Evolutionary conservation across 805 yeast genomes (phyloP).

Genomic region (Henningerozyma blattae): DNA sequence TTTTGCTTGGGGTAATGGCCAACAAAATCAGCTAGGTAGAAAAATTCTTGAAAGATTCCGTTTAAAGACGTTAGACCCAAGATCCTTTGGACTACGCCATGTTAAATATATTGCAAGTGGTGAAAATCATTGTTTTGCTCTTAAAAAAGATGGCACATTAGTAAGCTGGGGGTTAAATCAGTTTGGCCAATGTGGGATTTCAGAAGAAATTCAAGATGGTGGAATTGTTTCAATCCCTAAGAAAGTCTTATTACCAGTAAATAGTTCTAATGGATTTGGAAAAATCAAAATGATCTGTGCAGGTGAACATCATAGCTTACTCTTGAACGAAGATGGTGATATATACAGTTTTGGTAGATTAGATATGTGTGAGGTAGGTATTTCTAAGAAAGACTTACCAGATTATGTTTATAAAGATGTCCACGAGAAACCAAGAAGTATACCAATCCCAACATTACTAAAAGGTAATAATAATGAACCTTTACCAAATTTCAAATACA

Average conservation of each 20-base stretch:
- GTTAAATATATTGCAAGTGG: conserved; percentile 81
- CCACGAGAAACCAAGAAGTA: conserved; percentile 69
- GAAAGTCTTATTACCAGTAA: conserved; percentile 47
- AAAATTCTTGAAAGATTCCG: conserved; percentile 70
- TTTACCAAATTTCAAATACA: conserved; percentile 43
- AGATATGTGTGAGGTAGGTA: conserved; percentile 90
- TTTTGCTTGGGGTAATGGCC: conserved; percentile 96
- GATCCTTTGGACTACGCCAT: conserved; percentile 71
- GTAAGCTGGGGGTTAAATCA: conserved; percentile 94
- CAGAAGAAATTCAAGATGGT: conserved; percentile 73
- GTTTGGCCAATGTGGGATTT: conserved; percentile 88
- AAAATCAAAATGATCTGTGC: conserved; percentile 57
- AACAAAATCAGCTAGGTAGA: conserved; percentile 84
- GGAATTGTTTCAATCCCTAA: conserved; percentile 72
- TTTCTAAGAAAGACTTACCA: conserved; percentile 55
- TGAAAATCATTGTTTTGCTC: conserved; percentile 91
- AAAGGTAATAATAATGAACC: too few species aligned
- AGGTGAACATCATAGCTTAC: conserved; percentile 90
- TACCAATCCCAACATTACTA: conserved; percentile 74
- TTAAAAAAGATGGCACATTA: conserved; percentile 58
- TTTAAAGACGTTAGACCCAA: conserved; percentile 62
- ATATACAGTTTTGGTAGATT: conserved; percentile 81
- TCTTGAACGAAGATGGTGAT: conserved; percentile 59
- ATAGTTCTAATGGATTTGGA: conserved; percentile 44
- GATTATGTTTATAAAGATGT: conserved; percentile 61